Percentiles rank a stretch among this genome's conserved stretches.
These are phyloP conservation scores for Rhytidhysteron rufulum DNA, from an alignment of 2,329 filamentous ascomycete species.

Conservation along the genomic window DNA sequence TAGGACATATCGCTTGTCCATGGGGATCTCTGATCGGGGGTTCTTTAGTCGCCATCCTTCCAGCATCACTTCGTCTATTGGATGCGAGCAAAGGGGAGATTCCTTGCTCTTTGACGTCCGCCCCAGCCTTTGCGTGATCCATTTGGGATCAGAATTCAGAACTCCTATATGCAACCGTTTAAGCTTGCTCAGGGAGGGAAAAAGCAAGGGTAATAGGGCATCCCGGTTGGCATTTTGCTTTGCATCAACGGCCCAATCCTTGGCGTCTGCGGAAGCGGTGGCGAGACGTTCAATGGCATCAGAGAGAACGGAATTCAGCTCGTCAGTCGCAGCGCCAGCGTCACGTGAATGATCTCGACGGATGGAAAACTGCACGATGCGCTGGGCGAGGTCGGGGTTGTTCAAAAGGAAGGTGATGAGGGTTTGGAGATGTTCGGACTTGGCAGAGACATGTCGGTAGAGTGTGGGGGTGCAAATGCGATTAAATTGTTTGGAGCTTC, in stretches of 20 bases:
- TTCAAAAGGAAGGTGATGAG: background rate
- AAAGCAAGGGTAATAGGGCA: background rate
- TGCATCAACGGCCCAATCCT: background rate
- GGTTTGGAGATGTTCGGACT: background rate
- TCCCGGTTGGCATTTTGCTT: background rate
- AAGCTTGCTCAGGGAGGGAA: background rate
- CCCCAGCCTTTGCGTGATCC: background rate
- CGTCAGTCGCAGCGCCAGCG: background rate
- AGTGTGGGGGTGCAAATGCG: background rate
- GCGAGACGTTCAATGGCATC: background rate
- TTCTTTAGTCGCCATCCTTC: too few relatives aligned
- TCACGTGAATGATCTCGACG: background rate
- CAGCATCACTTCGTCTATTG: background rate
- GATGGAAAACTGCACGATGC: background rate
- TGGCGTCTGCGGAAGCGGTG: background rate
- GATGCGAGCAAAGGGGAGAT: background rate
- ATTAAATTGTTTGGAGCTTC: background rate
- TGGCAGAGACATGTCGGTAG: background rate
- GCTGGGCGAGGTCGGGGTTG: background rate
- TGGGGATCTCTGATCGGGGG: too few relatives aligned
- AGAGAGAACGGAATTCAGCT: background rate
- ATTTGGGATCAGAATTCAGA: too few relatives aligned
- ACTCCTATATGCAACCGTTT: background rate
- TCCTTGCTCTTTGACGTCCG: background rate
- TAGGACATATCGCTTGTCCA: background rate